Base-by-base conservation (phyloP, 108 stramenopile species). In the Conticribra weissflogii region DNA sequence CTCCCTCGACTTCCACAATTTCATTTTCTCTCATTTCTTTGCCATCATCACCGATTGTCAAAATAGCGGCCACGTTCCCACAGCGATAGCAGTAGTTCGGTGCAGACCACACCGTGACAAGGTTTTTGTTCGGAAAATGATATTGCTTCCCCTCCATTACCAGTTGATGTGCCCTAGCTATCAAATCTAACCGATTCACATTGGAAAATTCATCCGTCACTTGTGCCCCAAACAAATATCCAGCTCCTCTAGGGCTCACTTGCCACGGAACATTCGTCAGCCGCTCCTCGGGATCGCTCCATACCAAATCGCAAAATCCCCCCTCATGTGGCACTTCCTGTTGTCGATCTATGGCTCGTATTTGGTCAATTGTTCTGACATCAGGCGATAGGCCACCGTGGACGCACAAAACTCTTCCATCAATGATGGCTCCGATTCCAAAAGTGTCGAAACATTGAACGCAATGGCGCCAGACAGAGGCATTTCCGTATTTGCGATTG, bases 21-120 rank as follows among this genome's bases (percentile, higher is more conserved):
- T 84, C 76, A 64, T 81, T 82, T 56, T 75, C 83, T 59, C 87
- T 87, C 76, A 83, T 70, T 33, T 76, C 69, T 59, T 73, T 67
- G 0, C 79, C 79, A 60, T 78, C 79, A 3, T 84, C 72, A 12
- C 76, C 80, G 14, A 84, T 75, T 44, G 74, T 73, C 33, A 92
- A 65, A 62, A 99, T 94, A 56, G 97, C 96, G 3, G 98, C 98
- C n/a, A 96, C 88, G 78, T 98, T 99, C 1, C 97, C 97, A 77
- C 98, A 99, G 21, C 97, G 81, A 71, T 98, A 97, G 78, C 97
- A 98, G 69, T 99, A 99, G 59, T 98, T 98, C 5, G 98, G 98
- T 17, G 97, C 97, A 18, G 88, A 89, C 95, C 96, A 99, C 0
- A 98, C 94, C 2, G 95, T 97, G 21, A 97, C 94, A 23, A 97